phyloP scores from a whole-genome alignment of 2,329 filamentous ascomycete genomes.

The Cytospora chrysosperma region DNA sequence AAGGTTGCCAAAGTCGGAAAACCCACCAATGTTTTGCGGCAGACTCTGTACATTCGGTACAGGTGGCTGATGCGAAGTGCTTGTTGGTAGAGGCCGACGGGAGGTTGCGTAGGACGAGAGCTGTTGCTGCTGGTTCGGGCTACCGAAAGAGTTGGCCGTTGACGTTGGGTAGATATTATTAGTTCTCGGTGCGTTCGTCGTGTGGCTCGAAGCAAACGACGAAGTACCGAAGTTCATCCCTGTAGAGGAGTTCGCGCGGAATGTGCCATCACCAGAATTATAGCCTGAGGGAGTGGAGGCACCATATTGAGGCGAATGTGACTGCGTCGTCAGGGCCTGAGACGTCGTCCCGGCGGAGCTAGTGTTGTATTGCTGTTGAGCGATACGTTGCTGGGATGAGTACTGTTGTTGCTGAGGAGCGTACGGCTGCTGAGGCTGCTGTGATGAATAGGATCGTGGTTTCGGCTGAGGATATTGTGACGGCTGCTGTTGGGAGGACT shows the following conservation, averaged over 20 bases:
- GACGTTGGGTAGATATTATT: slow-evolving; percentile 17
- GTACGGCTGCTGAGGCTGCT: slow-evolving; percentile 20
- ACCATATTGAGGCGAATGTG: slow-evolving; percentile 31
- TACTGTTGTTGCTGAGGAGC: slow-evolving; percentile 21
- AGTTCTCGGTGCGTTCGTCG: slow-evolving; percentile 15
- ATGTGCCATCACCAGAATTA: slow-evolving; percentile 27
- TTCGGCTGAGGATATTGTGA: slow-evolving; percentile 21
- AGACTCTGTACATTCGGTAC: slow-evolving; percentile 24
- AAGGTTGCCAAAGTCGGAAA: slow-evolving; percentile 28
- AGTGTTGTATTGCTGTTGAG: slow-evolving; percentile 29
- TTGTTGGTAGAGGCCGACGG: slow-evolving; percentile 20
- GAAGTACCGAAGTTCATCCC: slow-evolving; percentile 24
- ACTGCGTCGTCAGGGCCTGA: slow-evolving; percentile 29
- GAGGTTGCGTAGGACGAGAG: slow-evolving; percentile 17
- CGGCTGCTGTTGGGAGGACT: slow-evolving; percentile 19
- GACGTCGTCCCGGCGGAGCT: slow-evolving; percentile 27
- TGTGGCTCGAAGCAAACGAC: slow-evolving; percentile 25
- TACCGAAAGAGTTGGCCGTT: slow-evolving; percentile 18
- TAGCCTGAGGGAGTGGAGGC: slow-evolving; percentile 27
- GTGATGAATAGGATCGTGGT: slow-evolving; percentile 19
- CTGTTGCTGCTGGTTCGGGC: slow-evolving; percentile 19
- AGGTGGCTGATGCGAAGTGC: slow-evolving; percentile 16
- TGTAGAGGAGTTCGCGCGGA: slow-evolving; percentile 27
- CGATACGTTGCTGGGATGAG: slow-evolving; percentile 30
- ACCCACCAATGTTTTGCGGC: slow-evolving; percentile 26